Evolutionary conservation across 2,329 filamentous ascomycete species (phyloP), one percentile per base, ranked within the genome.

Genomic region (Fusarium keratoplasticum): DNA sequence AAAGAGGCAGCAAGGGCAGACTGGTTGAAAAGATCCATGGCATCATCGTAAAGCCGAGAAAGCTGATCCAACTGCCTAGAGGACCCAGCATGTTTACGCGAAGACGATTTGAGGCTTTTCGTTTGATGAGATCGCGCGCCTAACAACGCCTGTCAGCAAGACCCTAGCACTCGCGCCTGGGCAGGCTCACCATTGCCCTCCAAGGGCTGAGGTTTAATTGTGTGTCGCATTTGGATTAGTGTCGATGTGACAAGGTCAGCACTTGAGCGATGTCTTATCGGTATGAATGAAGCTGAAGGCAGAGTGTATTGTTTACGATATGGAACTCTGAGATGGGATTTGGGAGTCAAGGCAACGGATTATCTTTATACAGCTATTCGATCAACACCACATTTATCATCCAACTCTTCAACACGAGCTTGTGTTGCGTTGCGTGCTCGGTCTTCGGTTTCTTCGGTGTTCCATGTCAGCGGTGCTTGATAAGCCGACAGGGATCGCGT

Each of bases 41-140:
- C 67, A 31, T 77, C 73, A 35, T 68, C 40, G 27, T 76, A 77
- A 0, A 77, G 27, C 8, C 50, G 60, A 16, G 25, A 61, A 6
- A 77, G 61, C 35, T 77, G 75, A 4, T 72, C 66, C 1, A 76
- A 31, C 4, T 77, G 75, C 18, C 72, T 77, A 0, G 68, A 61
- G 11, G 70, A 72, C 27, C 44, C 61, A 10, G 59, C 61, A 20
- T n/a, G 58, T 62, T 61, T 74, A 44, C 35, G 62, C 27, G 64
- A 62, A 4, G 11, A 29, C 5, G 44, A 66, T 25, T 50, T 60
- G 16, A 31, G 18, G 20, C 22, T 52, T 47, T 25, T 16, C n/a
- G 59, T 69, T 50, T 74, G 71, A 33, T 60, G 60, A 20, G 40
- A 22, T 20, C 47, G 33, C 27, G 25, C 13, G 58, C 25, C 58